Base-by-base conservation (phyloP, 768 basidiomycete species). In the Chlorophyllum brunneum region DNA sequence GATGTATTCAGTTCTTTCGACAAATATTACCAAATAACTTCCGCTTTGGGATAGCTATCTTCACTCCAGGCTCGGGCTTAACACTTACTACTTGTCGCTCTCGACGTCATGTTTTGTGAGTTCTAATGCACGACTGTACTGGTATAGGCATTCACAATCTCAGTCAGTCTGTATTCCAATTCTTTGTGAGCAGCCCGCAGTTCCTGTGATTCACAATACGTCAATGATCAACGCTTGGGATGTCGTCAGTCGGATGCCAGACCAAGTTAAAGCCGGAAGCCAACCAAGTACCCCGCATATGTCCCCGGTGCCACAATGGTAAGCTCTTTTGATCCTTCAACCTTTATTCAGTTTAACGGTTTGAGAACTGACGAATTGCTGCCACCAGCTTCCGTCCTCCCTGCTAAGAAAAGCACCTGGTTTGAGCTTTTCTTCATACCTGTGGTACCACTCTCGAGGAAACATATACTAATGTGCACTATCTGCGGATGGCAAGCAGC, bases 351-450 rank as follows among this genome's bases (percentile, higher is more conserved):
- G 39, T 15, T 54, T 34, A 23, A n/a, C n/a, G n/a, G n/a, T n/a
- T n/a, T n/a, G 34, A 33, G 47, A 24, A 29, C 48, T 48, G 15
- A 44, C 31, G 34, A 51, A 40, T 54, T 16, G 48, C 20, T 54
- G 37, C 46, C 36, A 46, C 29, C 58, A 86, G 86, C 71, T 20
- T 75, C 82, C 45, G 81, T 86, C 50, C 67, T 82, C 43, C 70
- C 77, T 26, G 83, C 83, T 26, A 87, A 85, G 64, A 74, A 76
- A 29, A 80, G 81, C 49, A 79, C 69, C 31, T 89, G 86, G 88
- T 85, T 91, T 62, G 85, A 88, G 65, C 63, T 91, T 39, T 89
- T 83, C 70, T 86, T 80, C 65, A 73, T 91, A 11, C 88, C 85
- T 20, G 67, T 91, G 51, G 65, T 90, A 37, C 88, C 88, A 1